phyloP scores from a whole-genome alignment of 371 early-diverging fungal genomes.

The Haplosporangium sp. region DNA sequence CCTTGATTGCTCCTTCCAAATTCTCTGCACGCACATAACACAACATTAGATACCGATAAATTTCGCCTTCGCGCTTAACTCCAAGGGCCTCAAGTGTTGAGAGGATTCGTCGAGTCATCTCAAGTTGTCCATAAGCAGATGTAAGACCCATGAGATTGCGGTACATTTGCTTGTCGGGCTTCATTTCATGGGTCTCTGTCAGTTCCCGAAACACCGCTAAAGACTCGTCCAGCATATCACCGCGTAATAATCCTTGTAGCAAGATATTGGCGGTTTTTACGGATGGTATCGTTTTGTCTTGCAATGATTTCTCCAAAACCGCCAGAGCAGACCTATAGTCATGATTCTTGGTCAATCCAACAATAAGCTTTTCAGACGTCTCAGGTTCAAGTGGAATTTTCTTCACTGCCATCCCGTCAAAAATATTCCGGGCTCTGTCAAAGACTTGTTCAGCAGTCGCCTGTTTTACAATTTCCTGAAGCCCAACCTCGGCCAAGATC shows the following conservation, averaged over 20 bases:
- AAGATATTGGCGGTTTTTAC: constrained; percentile 23
- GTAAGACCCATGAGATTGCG: constrained; percentile 30
- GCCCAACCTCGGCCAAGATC: constrained; percentile 27
- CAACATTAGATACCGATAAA: constrained; percentile 34
- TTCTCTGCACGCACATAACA: constrained; percentile 42
- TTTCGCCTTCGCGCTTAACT: constrained; percentile 25
- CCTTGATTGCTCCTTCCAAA: constrained; percentile 29
- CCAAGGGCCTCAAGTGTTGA: constrained; percentile 26
- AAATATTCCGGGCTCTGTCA: constrained; percentile 20
- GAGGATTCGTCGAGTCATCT: constrained; percentile 35
- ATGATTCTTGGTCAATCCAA: constrained; percentile 6
- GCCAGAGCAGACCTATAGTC: constrained; percentile 16
- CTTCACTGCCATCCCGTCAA: constrained; percentile 24
- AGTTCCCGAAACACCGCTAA: constrained; percentile 36
- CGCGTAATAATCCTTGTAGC: constrained; percentile 24
- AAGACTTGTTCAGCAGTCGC: constrained; percentile 22
- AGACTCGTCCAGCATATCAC: constrained; percentile 34
- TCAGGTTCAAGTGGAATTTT: constrained; percentile 11
- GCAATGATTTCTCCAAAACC: constrained; percentile 22
- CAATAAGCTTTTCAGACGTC: constrained; percentile 12
- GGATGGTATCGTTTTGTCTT: constrained; percentile 28
- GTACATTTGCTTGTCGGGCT: constrained; percentile 25
- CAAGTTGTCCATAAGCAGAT: constrained; percentile 30
- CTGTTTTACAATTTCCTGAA: constrained; percentile 32
- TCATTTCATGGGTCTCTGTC: constrained; percentile 37